Percentiles rank a stretch among this genome's conserved stretches.
These are phyloP conservation scores for Zasmidium citrigriseum DNA, from an alignment of 2,329 filamentous ascomycete genomes.

Conservation along the genomic window DNA sequence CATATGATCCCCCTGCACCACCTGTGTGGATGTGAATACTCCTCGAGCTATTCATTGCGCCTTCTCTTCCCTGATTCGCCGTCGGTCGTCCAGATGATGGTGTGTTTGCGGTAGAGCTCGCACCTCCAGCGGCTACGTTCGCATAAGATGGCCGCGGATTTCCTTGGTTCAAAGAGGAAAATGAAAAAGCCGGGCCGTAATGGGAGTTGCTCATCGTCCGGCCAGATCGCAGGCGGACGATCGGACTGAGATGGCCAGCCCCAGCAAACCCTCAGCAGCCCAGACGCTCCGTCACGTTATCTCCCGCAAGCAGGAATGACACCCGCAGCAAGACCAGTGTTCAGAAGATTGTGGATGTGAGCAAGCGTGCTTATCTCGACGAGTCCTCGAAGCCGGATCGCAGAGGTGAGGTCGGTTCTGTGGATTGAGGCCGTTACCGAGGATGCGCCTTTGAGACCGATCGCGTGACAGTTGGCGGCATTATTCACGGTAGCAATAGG, in stretches of 20 bases:
- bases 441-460: background rate
- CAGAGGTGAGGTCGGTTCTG: background rate
- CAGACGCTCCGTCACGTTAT: background rate
- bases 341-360: background rate
- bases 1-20: background rate
- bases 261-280: constrained; percentile 4
- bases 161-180: background rate
- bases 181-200: background rate
- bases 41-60: constrained; percentile 2
- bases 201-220: constrained; percentile 10
- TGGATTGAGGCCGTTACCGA: background rate
- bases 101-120: background rate
- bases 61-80: constrained; percentile 2
- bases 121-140: constrained; percentile 6
- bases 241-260: constrained; percentile 1
- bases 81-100: background rate
- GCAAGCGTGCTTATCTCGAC: constrained; percentile 7
- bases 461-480: background rate
- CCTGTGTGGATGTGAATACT: background rate
- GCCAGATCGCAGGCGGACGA: background rate
- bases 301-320: background rate
- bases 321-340: background rate
- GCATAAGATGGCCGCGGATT: constrained; percentile 9
- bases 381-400: background rate
- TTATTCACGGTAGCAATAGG: background rate